phyloP scores from a whole-genome alignment of 345 rosid species.

The Eucalyptus pauciflora region DNA sequence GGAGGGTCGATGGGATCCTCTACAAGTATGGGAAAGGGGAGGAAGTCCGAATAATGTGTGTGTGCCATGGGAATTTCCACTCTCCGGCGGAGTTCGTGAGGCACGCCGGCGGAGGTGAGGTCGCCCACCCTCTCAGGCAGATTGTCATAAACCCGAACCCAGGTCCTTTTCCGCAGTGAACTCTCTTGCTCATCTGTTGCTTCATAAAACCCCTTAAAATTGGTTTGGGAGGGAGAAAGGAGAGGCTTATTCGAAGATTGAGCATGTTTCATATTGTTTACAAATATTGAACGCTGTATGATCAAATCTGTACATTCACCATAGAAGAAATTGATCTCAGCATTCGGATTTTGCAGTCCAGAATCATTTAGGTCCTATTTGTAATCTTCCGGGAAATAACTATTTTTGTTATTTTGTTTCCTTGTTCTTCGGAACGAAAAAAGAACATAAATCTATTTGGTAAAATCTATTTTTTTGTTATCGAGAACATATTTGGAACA shows the following conservation, averaged over 20 bases:
- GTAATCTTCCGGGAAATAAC: too few relatives aligned
- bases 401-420: too few relatives aligned
- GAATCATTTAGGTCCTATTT: neutral
- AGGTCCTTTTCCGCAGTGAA: neutral
- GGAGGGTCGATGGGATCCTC: conserved; percentile 35
- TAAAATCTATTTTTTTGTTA: too few relatives aligned
- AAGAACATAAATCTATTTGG: too few relatives aligned
- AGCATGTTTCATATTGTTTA: neutral
- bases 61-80: conserved; percentile 42
- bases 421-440: rapidly evolving
- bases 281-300: neutral
- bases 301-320: neutral
- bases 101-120: conserved; percentile 35
- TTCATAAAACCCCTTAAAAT: neutral
- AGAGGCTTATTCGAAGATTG: neutral
- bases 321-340: neutral
- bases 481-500: too few relatives aligned
- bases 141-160: conserved; percentile 25
- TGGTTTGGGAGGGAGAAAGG: neutral
- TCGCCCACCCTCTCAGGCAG: conserved; percentile 29
- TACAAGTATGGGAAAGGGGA: conserved; percentile 36
- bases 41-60: conserved; percentile 40
- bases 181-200: neutral
- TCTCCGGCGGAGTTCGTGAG: conserved; percentile 39
- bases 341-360: neutral